These are phyloP conservation scores for Arachis monticola DNA, from an alignment of 331 rosid genomes.

Conservation along the genomic window DNA sequence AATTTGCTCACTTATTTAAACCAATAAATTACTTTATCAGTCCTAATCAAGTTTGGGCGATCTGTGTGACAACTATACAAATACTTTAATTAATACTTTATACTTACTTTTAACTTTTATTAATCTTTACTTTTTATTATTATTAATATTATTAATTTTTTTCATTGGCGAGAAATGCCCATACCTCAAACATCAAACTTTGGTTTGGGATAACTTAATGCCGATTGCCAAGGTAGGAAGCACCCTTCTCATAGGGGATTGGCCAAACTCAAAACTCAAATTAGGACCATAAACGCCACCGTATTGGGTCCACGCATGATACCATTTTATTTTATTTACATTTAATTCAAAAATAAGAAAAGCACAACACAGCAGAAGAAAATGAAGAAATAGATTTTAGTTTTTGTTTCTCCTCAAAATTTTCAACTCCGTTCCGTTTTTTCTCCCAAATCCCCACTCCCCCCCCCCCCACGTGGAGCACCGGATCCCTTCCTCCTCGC, in stretches of 20 bases:
- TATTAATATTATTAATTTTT: too few species aligned
- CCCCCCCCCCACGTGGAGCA: slow-evolving; percentile 24
- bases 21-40: too few species aligned
- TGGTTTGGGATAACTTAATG: background rate
- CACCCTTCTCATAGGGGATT: background rate
- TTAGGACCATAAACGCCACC: slow-evolving; percentile 17
- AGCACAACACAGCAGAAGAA: background rate
- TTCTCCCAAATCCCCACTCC: background rate
- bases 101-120: too few species aligned
- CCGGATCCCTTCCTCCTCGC: slow-evolving; percentile 37
- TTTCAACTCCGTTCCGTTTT: background rate
- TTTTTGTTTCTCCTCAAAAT: background rate
- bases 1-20: too few species aligned
- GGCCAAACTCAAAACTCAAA: background rate
- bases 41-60: too few species aligned
- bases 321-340: background rate
- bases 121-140: too few species aligned
- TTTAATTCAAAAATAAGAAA: slow-evolving; percentile 18
- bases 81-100: too few species aligned
- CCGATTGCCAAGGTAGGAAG: background rate
- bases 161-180: too few species aligned
- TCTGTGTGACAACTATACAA: too few species aligned
- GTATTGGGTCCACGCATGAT: slow-evolving; percentile 22
- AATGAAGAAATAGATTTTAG: background rate
- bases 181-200: too few species aligned